A percentile compares a stretch with the other conserved stretches of the same genome.
Evolutionary conservation across 148 eudicot genomes (phyloP).

Genomic region (Rhododendron vialii): DNA sequence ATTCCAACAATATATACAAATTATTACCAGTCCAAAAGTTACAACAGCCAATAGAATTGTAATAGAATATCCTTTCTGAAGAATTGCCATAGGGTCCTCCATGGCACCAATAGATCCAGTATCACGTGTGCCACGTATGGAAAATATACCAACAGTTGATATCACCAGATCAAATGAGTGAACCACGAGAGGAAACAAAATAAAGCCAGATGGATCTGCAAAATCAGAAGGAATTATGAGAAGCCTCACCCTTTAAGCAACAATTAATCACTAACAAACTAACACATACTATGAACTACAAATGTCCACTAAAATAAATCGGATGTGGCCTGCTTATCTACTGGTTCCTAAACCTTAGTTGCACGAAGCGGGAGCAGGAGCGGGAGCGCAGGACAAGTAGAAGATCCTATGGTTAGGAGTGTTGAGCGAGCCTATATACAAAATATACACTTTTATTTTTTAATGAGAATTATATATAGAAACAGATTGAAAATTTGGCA

Average conservation of each 20-base stretch:
- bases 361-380: not conserved
- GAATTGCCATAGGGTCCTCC: constrained; percentile 95
- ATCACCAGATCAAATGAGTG: constrained; percentile 94
- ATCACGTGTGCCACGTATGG: constrained; percentile 77
- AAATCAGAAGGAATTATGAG: not conserved
- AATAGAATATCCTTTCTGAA: constrained; percentile 91
- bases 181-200: constrained; percentile 95
- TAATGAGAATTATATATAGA: not conserved
- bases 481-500: not conserved
- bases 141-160: constrained; percentile 91
- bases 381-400: not conserved
- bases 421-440: not conserved
- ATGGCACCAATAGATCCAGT: constrained; percentile 44
- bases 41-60: constrained; percentile 82
- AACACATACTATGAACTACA: not conserved
- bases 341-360: not conserved
- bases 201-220: constrained; percentile 95
- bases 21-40: constrained; percentile 83
- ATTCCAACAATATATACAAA: constrained; percentile 6
- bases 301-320: not conserved
- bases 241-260: constrained; percentile 1
- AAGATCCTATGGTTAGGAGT: not conserved
- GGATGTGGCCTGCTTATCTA: not conserved
- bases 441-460: too few species aligned
- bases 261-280: not conserved